These are phyloP conservation scores for Nemania serpens DNA, from an alignment of 2,329 filamentous ascomycete genomes.

Conservation along the genomic window DNA sequence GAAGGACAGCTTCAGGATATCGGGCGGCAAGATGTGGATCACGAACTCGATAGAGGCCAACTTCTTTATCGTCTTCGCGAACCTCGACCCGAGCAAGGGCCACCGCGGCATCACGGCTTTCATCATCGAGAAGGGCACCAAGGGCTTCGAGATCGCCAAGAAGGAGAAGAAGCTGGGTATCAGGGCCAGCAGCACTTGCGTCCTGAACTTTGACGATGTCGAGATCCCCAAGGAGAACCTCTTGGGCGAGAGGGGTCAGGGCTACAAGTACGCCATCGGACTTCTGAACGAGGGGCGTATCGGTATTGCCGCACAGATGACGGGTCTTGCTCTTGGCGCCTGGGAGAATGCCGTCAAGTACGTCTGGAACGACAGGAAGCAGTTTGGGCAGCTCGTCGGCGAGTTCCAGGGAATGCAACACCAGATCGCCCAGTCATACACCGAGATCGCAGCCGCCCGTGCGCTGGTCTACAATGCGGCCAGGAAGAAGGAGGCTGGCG, in stretches of 20 bases:
- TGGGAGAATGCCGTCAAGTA: constrained; percentile 96
- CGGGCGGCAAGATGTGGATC: constrained; percentile 99
- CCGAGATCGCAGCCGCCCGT: constrained; percentile 88
- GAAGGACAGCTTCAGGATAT: constrained; percentile 81
- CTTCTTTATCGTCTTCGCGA: constrained; percentile 98
- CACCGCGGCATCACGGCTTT: constrained; percentile 98
- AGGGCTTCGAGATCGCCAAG: constrained; percentile 94
- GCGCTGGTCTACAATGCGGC: constrained; percentile 95
- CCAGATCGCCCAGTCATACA: constrained; percentile 94
- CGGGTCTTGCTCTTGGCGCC: constrained; percentile 88
- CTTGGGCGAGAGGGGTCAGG: constrained; percentile 84
- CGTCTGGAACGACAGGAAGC: constrained; percentile 97
- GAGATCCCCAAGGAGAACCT: constrained; percentile 86
- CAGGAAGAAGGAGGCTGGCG: constrained; percentile 95
- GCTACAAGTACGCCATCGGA: constrained; percentile 97
- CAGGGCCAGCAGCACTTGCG: constrained; percentile 92
- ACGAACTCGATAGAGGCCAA: constrained; percentile 94
- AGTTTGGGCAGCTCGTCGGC: constrained; percentile 91
- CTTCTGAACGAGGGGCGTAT: constrained; percentile 96
- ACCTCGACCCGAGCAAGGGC: constrained; percentile 86
- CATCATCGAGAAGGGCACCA: constrained; percentile 85
- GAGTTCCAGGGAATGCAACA: constrained; percentile 99
- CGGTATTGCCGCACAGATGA: constrained; percentile 98
- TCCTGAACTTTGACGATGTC: constrained; percentile 96
- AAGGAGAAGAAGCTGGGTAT: constrained; percentile 99